These are phyloP conservation scores for Comarum palustre DNA, from an alignment of 306 rosid species.

Conservation along the genomic window DNA sequence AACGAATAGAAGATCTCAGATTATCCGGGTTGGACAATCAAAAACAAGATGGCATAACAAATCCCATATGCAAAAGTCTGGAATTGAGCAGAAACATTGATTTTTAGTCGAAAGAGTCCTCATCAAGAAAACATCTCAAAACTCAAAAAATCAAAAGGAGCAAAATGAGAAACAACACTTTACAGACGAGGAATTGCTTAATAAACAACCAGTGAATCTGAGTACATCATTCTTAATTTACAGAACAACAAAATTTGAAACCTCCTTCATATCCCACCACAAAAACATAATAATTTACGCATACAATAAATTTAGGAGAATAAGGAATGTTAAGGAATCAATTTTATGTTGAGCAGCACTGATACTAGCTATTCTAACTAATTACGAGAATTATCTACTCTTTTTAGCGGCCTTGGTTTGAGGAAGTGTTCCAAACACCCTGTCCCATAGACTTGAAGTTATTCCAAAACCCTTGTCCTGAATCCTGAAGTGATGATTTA, in stretches of 20 bases:
- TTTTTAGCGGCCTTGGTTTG: conserved; percentile 50
- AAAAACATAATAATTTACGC: neutral
- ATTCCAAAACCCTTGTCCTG: conserved; percentile 84
- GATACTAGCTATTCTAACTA: conserved; percentile 34
- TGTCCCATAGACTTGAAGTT: conserved; percentile 89
- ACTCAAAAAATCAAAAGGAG: neutral
- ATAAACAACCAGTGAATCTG: neutral
- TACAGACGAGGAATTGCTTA: neutral
- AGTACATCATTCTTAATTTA: conserved; percentile 9
- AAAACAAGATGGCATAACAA: no score
- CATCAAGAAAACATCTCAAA: neutral
- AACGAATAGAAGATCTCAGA: no score
- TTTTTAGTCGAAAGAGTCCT: no score
- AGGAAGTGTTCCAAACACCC: conserved; percentile 81
- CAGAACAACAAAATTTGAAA: conserved; percentile 6
- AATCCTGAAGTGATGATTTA: conserved; percentile 91
- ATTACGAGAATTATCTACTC: conserved; percentile 39
- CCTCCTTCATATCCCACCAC: conserved; percentile 11
- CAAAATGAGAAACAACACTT: neutral
- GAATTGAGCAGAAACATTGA: no score
- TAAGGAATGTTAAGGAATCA: conserved; percentile 19
- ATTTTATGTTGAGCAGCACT: neutral
- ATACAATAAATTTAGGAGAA: conserved; percentile 8
- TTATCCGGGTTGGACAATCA: no score
- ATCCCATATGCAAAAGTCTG: no score